These are phyloP conservation scores for Fonsecaea erecta DNA, from an alignment of 2,329 filamentous ascomycete genomes.

Conservation along the genomic window DNA sequence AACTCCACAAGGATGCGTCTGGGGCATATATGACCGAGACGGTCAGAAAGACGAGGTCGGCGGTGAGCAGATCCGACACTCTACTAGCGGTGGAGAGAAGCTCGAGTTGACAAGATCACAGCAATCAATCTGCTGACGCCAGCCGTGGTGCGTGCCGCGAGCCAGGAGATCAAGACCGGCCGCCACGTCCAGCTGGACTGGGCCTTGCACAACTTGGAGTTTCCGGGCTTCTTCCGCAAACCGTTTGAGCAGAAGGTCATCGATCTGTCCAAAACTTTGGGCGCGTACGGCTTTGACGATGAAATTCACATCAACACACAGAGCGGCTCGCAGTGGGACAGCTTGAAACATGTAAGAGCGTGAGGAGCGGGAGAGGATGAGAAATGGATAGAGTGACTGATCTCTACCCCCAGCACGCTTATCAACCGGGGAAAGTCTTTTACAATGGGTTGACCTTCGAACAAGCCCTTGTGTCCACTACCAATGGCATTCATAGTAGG, in stretches of 20 bases:
- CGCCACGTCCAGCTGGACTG: constrained; percentile 9
- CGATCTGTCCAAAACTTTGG: constrained; percentile 14
- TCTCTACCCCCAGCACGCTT: constrained; percentile 1
- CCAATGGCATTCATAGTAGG: constrained; percentile 24
- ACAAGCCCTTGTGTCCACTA: neutral
- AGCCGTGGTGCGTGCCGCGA: neutral
- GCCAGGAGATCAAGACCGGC: constrained; percentile 5
- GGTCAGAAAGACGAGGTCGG: constrained; percentile 7
- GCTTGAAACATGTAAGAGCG: constrained; percentile 13
- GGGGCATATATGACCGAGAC: constrained; percentile 9
- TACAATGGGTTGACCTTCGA: constrained; percentile 15
- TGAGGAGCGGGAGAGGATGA: neutral
- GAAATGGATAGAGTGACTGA: neutral
- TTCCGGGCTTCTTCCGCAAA: neutral
- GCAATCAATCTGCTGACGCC: constrained; percentile 11
- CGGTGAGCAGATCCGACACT: neutral
- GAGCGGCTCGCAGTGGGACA: constrained; percentile 25
- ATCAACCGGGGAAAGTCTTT: constrained; percentile 13
- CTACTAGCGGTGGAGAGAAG: neutral
- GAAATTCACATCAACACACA: constrained; percentile 23
- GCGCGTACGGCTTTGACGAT: constrained; percentile 5
- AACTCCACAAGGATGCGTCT: constrained; percentile 9
- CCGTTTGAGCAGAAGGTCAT: constrained; percentile 37
- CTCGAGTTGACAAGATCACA: neutral
- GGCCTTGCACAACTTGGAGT: constrained; percentile 4